These are phyloP conservation scores for Inosperma sp. DNA, from an alignment of 768 basidiomycete species.

Conservation along the genomic window DNA sequence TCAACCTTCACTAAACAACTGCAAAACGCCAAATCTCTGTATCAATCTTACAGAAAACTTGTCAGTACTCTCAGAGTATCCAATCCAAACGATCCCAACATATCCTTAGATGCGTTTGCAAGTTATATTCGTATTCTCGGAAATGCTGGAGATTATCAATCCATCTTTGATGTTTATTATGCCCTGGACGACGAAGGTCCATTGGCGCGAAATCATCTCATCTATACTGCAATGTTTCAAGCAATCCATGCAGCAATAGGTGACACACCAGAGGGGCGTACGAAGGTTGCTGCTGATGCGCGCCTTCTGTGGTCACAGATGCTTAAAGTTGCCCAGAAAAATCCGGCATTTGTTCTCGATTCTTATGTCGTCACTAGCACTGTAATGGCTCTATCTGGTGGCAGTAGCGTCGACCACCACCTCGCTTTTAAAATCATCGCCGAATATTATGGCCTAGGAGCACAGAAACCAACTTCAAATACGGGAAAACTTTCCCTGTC, in stretches of 20 bases:
- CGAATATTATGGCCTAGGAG: conserved; percentile 59
- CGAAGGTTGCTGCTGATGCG: conserved; percentile 58
- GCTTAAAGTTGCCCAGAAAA: conserved; percentile 46
- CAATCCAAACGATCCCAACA: conserved; percentile 44
- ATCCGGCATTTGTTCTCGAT: conserved; percentile 47
- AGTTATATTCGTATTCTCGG: conserved; percentile 67
- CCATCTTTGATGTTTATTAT: conserved; percentile 74
- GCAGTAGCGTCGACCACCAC: conserved; percentile 54
- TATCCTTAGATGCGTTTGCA: conserved; percentile 48
- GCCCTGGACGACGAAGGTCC: conserved; percentile 60
- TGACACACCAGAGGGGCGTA: conserved; percentile 25
- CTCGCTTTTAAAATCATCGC: conserved; percentile 60
- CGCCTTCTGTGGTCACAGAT: conserved; percentile 68
- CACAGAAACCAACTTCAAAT: conserved; percentile 36
- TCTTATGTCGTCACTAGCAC: conserved; percentile 47
- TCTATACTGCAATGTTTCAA: conserved; percentile 65
- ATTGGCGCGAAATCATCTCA: conserved; percentile 52
- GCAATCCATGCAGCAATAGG: conserved; percentile 34
- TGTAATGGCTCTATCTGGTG: conserved; percentile 52
- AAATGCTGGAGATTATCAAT: conserved; percentile 53
- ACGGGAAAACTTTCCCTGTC: conserved; percentile 40
- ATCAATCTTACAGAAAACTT: conserved; percentile 52
- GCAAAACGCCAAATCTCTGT: conserved; percentile 54
- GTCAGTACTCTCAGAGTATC: conserved; percentile 44
- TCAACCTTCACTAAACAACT: conserved; percentile 54